Evolutionary conservation across 768 basidiomycete species (phyloP).

Genomic region (Russula virescens): DNA sequence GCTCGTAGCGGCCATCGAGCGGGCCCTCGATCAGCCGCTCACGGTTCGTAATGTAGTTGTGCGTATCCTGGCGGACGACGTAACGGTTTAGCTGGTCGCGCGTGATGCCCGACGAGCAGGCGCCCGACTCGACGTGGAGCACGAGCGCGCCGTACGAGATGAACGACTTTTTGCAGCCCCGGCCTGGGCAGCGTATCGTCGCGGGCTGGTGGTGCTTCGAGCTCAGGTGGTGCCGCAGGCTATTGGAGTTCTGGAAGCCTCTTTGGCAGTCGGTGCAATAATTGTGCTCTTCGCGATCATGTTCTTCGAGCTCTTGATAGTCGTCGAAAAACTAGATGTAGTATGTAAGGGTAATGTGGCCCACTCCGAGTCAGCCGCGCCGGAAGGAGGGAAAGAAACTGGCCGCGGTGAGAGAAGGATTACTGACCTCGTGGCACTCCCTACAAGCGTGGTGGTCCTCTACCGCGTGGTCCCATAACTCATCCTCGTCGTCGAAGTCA

Average conservation of each 20-base stretch:
- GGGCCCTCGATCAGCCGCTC: background rate
- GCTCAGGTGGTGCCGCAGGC: conserved; percentile 44
- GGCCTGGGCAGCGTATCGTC: conserved; percentile 34
- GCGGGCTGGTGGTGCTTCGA: conserved; percentile 46
- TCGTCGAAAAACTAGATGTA: background rate
- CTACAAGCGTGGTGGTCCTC: conserved; percentile 6
- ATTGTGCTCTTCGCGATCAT: conserved; percentile 24
- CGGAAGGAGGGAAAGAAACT: too few species aligned
- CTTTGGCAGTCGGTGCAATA: conserved; percentile 45
- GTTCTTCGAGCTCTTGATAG: conserved; percentile 3
- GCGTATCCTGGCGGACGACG: conserved; percentile 5
- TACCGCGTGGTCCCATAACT: conserved; percentile 5
- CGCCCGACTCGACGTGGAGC: conserved; percentile 58
- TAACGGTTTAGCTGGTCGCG: conserved; percentile 28
- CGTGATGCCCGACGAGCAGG: conserved; percentile 46
- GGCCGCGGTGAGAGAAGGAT: too few species aligned
- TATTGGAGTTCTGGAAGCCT: conserved; percentile 38
- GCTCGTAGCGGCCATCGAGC: background rate
- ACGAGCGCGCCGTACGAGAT: conserved; percentile 46
- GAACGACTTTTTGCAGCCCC: conserved; percentile 44
- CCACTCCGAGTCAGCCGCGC: too few species aligned
- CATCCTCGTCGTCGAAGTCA: background rate
- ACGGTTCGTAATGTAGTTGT: conserved; percentile 10
- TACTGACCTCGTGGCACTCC: too few species aligned
- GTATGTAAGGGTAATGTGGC: too few species aligned